phyloP scores from a whole-genome alignment of 23 red algal genomes.

The Gracilariopsis chorda region DNA sequence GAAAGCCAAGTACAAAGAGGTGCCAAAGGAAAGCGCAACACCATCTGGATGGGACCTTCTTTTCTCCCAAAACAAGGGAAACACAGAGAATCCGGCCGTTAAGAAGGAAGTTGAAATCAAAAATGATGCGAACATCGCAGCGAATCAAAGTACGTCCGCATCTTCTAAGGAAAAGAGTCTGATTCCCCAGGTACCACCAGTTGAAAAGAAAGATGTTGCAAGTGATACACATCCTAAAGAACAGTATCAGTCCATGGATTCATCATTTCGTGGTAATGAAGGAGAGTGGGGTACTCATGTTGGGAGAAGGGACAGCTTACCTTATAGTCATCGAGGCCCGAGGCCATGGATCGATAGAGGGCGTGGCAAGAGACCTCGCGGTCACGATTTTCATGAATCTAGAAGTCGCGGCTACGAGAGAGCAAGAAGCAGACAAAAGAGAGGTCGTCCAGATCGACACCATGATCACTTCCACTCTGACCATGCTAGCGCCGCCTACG shows the following conservation, averaged over 20 bases:
- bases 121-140: background rate
- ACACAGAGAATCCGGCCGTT: background rate
- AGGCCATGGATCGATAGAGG: background rate
- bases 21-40: background rate
- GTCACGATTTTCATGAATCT: background rate
- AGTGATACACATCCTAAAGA: background rate
- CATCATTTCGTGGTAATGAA: background rate
- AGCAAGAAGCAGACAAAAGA: background rate
- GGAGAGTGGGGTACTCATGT: background rate
- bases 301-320: background rate
- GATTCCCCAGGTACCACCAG: background rate
- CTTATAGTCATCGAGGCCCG: background rate
- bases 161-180: background rate
- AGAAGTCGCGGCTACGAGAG: background rate
- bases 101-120: background rate
- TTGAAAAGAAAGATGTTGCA: background rate
- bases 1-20: conserved; percentile 7
- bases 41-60: conserved; percentile 62
- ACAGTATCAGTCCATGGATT: background rate
- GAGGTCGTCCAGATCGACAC: conserved; percentile 5
- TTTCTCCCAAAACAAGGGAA: background rate
- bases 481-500: background rate
- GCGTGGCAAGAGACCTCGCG: background rate
- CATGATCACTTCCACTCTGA: conserved; percentile 4
- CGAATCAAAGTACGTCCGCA: background rate